phyloP scores from a whole-genome alignment of 2,329 filamentous ascomycete species.

The Pseudogymnoascus sp. region DNA sequence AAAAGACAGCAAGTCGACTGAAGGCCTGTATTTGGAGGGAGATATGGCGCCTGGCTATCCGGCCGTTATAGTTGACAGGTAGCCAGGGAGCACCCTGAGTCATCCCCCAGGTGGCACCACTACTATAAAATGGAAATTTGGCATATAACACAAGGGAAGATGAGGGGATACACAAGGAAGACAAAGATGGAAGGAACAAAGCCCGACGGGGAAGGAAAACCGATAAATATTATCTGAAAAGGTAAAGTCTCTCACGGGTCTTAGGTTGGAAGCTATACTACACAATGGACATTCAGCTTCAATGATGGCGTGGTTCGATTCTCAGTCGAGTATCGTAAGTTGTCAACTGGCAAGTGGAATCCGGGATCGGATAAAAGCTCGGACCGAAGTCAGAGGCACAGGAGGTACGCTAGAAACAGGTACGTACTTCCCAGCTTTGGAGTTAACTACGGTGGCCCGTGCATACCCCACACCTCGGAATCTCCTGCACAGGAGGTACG shows the following conservation, averaged over 20 bases:
- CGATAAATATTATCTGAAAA: background rate
- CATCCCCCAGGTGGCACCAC: background rate
- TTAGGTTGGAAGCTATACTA: background rate
- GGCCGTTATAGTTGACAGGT: background rate
- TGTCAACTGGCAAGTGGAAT: background rate
- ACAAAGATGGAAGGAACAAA: background rate
- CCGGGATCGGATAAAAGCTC: background rate
- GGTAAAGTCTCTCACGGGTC: background rate
- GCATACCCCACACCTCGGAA: background rate
- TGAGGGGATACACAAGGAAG: background rate
- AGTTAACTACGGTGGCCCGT: background rate
- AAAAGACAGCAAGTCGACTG: background rate
- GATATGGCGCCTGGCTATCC: background rate
- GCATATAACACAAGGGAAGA: background rate
- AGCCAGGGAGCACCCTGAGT: background rate
- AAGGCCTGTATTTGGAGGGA: background rate
- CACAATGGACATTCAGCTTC: background rate
- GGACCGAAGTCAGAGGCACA: background rate
- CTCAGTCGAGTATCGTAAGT: background rate
- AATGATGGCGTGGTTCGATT: background rate
- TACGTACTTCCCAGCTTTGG: background rate
- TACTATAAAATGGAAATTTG: background rate
- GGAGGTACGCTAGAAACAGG: no score
- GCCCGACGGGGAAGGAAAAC: background rate
- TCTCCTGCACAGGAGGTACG: background rate